Conservation (phyloP, 2,329 filamentous ascomycete species). For the Alternaria gansuensis region DNA sequence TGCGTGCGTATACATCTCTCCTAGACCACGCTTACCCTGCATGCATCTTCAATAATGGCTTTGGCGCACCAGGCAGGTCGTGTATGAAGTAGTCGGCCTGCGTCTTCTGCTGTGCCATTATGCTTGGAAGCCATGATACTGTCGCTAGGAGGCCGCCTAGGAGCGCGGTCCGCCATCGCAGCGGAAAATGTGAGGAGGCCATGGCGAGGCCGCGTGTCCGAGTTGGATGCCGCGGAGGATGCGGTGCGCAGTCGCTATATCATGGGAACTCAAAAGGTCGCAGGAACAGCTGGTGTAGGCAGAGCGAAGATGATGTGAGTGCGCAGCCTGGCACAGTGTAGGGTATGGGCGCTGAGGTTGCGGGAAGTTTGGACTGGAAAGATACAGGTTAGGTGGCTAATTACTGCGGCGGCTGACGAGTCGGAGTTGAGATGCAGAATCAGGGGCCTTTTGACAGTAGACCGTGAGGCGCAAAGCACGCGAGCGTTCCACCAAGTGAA, state of each 20-base stretch:
- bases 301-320: slow-evolving; percentile 1
- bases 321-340: slow-evolving; percentile 2
- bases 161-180: slow-evolving; percentile 48
- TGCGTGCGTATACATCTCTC: background rate
- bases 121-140: slow-evolving; percentile 45
- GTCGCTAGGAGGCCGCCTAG: slow-evolving; percentile 45
- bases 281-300: slow-evolving; percentile 2
- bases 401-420: slow-evolving; percentile 42
- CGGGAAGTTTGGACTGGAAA: slow-evolving; percentile 25
- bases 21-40: slow-evolving; percentile 72
- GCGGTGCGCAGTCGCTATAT: slow-evolving; percentile 46
- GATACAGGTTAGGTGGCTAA: slow-evolving; percentile 38
- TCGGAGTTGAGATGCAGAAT: slow-evolving; percentile 26
- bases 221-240: slow-evolving; percentile 29
- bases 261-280: slow-evolving; percentile 36
- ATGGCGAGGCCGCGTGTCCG: slow-evolving; percentile 30
- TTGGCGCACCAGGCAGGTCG: slow-evolving; percentile 82
- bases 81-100: slow-evolving; percentile 91
- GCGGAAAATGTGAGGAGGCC: slow-evolving; percentile 38
- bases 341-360: slow-evolving; percentile 17
- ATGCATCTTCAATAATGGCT: slow-evolving; percentile 92
- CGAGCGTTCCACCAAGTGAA: slow-evolving; percentile 16
- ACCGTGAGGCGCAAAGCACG: slow-evolving; percentile 13
- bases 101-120: slow-evolving; percentile 58
- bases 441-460: slow-evolving; percentile 9